phyloP scores from a whole-genome alignment of 176 grass and related monocot genomes.

The Paspalum vaginatum region DNA sequence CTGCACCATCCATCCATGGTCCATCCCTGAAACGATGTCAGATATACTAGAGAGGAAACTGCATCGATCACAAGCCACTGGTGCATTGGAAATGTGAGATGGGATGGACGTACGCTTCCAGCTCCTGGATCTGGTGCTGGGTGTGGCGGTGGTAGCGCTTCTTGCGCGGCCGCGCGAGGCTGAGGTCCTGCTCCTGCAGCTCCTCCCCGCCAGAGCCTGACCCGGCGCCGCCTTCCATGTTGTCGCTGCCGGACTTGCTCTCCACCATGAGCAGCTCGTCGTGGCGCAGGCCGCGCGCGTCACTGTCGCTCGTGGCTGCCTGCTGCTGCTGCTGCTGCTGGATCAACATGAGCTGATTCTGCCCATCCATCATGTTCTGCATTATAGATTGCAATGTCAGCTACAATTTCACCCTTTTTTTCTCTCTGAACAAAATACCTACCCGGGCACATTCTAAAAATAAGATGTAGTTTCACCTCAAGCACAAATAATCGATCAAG shows the following conservation, averaged over 20 bases:
- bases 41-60: neutral
- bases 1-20: constrained; percentile 33
- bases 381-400: neutral
- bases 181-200: constrained; percentile 62
- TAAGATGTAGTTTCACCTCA: neutral
- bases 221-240: constrained; percentile 47
- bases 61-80: neutral
- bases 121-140: constrained; percentile 91
- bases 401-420: too few species aligned
- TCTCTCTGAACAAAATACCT: too few species aligned
- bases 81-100: neutral
- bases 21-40: neutral
- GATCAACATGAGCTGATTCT: constrained; percentile 40
- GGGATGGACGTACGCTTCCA: constrained; percentile 57
- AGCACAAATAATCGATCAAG: neutral
- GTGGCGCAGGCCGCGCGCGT: constrained; percentile 37
- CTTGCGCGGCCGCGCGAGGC: constrained; percentile 71
- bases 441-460: too few species aligned
- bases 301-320: constrained; percentile 48
- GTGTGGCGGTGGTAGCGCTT: constrained; percentile 99
- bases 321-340: constrained; percentile 38
- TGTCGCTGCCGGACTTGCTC: constrained; percentile 87
- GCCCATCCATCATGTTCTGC: constrained; percentile 58
- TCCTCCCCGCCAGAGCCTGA: constrained; percentile 44
- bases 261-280: constrained; percentile 63